Evolutionary conservation across 805 yeast genomes (phyloP).

Genomic region (Tetrapisispora fleetii): DNA sequence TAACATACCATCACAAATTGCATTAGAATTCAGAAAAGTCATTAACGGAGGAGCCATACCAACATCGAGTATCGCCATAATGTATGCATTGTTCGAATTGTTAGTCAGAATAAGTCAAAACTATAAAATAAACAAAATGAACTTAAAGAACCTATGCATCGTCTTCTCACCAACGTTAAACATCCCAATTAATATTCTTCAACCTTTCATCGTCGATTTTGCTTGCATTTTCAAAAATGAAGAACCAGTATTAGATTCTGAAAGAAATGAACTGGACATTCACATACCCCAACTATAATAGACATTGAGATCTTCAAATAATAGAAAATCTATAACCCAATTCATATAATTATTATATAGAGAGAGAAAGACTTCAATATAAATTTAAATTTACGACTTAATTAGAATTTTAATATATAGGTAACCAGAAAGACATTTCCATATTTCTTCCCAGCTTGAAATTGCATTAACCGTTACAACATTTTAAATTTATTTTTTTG

Average conservation of each 20-base stretch:
- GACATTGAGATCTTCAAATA: background rate
- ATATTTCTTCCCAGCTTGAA: too few species aligned
- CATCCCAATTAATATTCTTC: constrained; percentile 51
- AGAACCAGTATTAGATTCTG: constrained; percentile 31
- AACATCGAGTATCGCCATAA: constrained; percentile 44
- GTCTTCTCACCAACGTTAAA: constrained; percentile 76
- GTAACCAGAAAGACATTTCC: too few species aligned
- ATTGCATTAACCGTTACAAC: too few species aligned
- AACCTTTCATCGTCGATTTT: constrained; percentile 52
- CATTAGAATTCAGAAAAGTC: constrained; percentile 28
- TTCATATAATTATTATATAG: too few species aligned
- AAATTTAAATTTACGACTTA: too few species aligned
- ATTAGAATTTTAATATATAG: too few species aligned
- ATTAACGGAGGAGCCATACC: constrained; percentile 34
- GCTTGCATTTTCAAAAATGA: constrained; percentile 49
- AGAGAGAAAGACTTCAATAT: too few species aligned
- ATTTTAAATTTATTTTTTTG: too few species aligned
- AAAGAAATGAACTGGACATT: constrained; percentile 42
- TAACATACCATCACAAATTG: constrained; percentile 23
- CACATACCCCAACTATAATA: constrained; percentile 37
- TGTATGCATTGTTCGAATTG: constrained; percentile 56
- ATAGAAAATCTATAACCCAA: background rate
- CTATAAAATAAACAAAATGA: constrained; percentile 72
- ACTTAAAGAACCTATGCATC: constrained; percentile 63
- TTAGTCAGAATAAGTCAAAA: constrained; percentile 55